Evolutionary conservation across 352 stramenopile genomes (phyloP).

Genomic region (Phytopythium sindhum): DNA sequence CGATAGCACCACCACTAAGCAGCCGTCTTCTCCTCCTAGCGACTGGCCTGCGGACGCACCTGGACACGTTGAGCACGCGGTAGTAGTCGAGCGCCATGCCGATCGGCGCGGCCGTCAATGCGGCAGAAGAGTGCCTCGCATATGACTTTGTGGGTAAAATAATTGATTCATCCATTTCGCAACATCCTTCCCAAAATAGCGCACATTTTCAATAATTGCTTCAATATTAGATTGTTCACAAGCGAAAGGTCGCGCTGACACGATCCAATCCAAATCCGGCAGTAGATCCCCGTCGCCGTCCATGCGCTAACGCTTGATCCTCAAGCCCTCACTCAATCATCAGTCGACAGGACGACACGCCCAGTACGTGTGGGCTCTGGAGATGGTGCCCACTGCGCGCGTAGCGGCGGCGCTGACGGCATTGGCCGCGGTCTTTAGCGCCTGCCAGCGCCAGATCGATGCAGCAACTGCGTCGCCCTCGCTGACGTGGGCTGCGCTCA

Average conservation of each 20-base stretch:
- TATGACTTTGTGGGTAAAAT: no score
- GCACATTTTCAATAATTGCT: no score
- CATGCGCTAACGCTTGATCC: no score
- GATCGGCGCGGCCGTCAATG: background rate
- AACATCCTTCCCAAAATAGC: no score
- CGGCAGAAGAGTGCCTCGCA: no score
- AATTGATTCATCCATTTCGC: no score
- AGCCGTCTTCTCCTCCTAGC: background rate
- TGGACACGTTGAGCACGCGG: slow-evolving; percentile 69
- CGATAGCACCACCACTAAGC: no score
- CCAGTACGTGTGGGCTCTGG: background rate
- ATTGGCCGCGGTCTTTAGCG: background rate
- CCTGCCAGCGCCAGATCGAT: background rate
- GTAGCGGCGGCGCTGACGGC: background rate
- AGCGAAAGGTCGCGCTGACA: no score
- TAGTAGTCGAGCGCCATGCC: slow-evolving; percentile 63
- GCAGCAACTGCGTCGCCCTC: background rate
- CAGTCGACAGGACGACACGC: background rate
- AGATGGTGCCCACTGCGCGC: background rate
- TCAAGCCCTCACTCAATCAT: background rate
- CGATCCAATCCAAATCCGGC: no score
- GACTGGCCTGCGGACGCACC: slow-evolving; percentile 23
- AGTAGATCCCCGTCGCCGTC: no score
- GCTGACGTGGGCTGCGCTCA: background rate
- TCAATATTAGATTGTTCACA: no score